These are phyloP conservation scores for Lactarius evosmus DNA, from an alignment of 768 basidiomycete genomes.

Conservation along the genomic window DNA sequence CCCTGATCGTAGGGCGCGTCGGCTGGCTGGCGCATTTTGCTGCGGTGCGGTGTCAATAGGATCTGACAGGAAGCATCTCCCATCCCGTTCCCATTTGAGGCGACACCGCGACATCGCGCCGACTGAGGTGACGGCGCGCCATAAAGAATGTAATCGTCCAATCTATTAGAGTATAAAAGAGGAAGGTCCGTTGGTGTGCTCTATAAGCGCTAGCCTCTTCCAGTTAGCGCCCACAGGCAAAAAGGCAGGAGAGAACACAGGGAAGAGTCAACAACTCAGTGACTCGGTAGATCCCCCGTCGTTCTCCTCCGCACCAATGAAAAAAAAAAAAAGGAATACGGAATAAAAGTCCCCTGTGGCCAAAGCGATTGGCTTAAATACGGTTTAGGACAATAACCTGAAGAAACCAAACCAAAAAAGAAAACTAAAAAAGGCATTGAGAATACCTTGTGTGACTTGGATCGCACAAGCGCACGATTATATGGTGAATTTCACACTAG, in stretches of 20 bases:
- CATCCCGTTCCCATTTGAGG: background rate
- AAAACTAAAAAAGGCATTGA: background rate
- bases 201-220: background rate
- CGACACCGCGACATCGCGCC: background rate
- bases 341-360: too few species aligned
- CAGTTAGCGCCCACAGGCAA: background rate
- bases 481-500: background rate
- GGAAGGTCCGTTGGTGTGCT: background rate
- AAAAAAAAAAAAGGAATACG: background rate
- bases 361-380: too few species aligned
- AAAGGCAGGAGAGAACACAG: background rate
- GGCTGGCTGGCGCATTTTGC: background rate
- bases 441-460: background rate
- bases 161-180: background rate
- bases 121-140: background rate
- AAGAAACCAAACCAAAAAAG: too few species aligned
- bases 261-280: background rate
- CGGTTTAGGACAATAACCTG: background rate
- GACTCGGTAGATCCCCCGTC: background rate
- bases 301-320: background rate
- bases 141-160: background rate
- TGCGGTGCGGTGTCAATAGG: background rate
- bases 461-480: background rate
- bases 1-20: background rate
- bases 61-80: background rate